Evolutionary conservation across 495 filamentous ascomycete genomes (phyloP).

Genomic region (Barbatosphaeria neglecta): DNA sequence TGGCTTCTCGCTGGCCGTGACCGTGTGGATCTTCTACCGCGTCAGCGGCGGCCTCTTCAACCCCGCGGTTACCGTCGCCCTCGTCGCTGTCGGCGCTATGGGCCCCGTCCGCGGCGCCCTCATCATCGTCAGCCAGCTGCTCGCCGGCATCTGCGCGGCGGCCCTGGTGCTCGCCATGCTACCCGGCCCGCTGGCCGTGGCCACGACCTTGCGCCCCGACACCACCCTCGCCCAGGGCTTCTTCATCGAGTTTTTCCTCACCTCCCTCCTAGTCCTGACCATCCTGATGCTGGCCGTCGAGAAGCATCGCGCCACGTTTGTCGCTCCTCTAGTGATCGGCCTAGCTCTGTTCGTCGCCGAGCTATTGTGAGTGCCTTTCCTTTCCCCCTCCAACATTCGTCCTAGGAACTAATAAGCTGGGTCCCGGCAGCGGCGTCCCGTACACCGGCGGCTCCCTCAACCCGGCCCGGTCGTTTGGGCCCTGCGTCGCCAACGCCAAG

Average conservation of each 20-base stretch:
- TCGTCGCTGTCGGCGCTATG: slow-evolving; percentile 47
- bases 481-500: slow-evolving; percentile 38
- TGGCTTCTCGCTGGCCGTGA: slow-evolving; percentile 64
- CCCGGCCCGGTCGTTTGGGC: slow-evolving; percentile 46
- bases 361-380: slow-evolving; percentile 34
- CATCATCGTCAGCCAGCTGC: slow-evolving; percentile 45
- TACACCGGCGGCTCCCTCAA: slow-evolving; percentile 52
- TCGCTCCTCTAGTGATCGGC: slow-evolving; percentile 72
- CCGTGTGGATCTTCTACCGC: slow-evolving; percentile 79
- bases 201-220: slow-evolving; percentile 44
- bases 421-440: slow-evolving; percentile 30
- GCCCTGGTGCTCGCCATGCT: slow-evolving; percentile 45
- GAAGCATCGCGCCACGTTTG: slow-evolving; percentile 68
- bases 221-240: slow-evolving; percentile 53
- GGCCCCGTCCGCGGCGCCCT: slow-evolving; percentile 32
- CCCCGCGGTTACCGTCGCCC: slow-evolving; percentile 53
- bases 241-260: slow-evolving; percentile 72
- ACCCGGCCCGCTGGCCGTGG: slow-evolving; percentile 49
- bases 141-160: slow-evolving; percentile 49
- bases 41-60: slow-evolving; percentile 75
- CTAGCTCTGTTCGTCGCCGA: slow-evolving; percentile 59
- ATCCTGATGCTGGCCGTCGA: slow-evolving; percentile 77
- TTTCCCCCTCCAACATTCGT: not conserved
- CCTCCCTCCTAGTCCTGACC: slow-evolving; percentile 62
- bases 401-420: not conserved